Base-by-base conservation (phyloP, 768 basidiomycete species). In the Leccinellum albellum region DNA sequence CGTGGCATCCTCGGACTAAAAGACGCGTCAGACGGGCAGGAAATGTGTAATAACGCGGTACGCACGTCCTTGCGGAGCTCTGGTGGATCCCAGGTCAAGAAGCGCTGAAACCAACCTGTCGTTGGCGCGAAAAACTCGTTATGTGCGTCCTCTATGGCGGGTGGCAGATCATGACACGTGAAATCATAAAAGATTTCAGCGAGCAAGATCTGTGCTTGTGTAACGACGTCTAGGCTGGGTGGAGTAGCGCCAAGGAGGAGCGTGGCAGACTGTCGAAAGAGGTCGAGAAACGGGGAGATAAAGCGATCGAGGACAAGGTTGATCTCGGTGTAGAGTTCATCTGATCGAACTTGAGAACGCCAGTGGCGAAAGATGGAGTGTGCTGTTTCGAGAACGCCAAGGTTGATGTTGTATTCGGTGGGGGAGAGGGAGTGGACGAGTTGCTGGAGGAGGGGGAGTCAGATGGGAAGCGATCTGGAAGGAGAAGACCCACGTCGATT, bases 301-400 rank as follows among this genome's bases (percentile, higher is more conserved):
- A 98, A 97, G 65, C 85, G 86, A 40, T 75, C 77, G 35, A 98
- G 80, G 53, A 97, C 95, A 54, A 91, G 79, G 72, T 96, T 97
- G 78, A 99, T 98, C 65, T 89, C 90, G 4, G 86, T 79, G 77
- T 87, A 98, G 47, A 99, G 85, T 40, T 80, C 72, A 73, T 99
- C 89, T 13, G 91, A 89, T 56, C 94, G 85, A 61, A 94, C 89
- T 64, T 89, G 89, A 2, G 92, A 86, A 45, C 96, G 85, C 96
- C 96, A 99, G 48, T 87, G 88, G 44, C 79, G 82, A 76, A 98
- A 98, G 66, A 99, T 98, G 37, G 93, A 95, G 70, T 98, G 97
- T 0, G 94, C 94, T 0, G 94, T 94, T 67, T 97, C 85, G 45
- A 99, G 80, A 9, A 99, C 91, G 49, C 90, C 91, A 23, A 95